Conservation (phyloP, 176 grass and related monocot genomes). For the Bromus sterilis region DNA sequence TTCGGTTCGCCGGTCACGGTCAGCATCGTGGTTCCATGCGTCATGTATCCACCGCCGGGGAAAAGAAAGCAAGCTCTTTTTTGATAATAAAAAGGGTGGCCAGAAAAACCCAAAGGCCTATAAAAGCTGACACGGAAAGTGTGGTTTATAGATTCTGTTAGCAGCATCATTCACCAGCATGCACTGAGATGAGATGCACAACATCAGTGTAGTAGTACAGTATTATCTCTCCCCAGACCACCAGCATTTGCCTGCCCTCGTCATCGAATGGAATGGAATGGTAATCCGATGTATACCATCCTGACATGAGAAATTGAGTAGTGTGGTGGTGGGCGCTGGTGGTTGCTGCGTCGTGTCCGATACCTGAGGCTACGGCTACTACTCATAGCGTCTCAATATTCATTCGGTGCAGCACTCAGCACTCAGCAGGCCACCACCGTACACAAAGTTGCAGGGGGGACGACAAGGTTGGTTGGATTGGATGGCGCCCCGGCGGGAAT, state of each 20-base stretch:
- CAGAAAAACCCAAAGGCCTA: neutral
- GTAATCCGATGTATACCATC: neutral
- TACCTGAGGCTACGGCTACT: neutral
- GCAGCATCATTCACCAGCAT: neutral
- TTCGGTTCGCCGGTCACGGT: constrained; percentile 16
- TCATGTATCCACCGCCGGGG: neutral
- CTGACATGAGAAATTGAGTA: too few species aligned
- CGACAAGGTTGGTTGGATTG: too few species aligned
- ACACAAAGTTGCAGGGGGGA: too few species aligned
- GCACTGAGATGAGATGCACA: neutral
- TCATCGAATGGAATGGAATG: neutral
- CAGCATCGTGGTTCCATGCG: constrained; percentile 9
- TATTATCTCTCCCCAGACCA: neutral
- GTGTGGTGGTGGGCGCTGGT: neutral
- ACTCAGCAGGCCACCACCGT: too few species aligned
- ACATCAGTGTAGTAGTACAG: too few species aligned
- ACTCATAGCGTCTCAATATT: neutral
- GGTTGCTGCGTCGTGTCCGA: neutral
- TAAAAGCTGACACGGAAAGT: constrained; percentile 13
- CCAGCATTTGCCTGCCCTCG: neutral
- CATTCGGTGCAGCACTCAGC: neutral
- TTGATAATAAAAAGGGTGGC: neutral
- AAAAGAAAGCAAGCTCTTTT: neutral
- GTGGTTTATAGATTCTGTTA: constrained; percentile 1
- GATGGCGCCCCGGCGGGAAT: too few species aligned